These are phyloP conservation scores for Boletus insuetus DNA, from an alignment of 768 basidiomycete genomes.

Conservation along the genomic window DNA sequence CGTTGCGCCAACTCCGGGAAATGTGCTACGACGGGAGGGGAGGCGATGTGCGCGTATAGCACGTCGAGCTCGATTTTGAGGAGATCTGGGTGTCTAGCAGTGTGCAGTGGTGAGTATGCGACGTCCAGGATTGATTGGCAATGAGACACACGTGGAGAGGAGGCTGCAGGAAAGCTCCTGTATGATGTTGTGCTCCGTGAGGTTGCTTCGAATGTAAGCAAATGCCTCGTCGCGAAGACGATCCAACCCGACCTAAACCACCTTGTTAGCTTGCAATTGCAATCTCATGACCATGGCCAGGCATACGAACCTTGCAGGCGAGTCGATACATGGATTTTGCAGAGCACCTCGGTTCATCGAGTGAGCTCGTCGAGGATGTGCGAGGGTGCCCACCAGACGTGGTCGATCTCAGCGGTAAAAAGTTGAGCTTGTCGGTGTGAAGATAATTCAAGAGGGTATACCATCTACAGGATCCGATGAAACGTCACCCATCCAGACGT, in stretches of 20 bases:
- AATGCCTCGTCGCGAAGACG: slow-evolving; percentile 15
- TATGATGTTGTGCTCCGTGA: slow-evolving; percentile 25
- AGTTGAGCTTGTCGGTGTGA: slow-evolving; percentile 35
- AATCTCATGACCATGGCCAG: too few species aligned
- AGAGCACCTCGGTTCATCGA: slow-evolving; percentile 29
- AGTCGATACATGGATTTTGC: slow-evolving; percentile 47
- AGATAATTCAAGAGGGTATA: slow-evolving; percentile 39
- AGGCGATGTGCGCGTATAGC: slow-evolving; percentile 3
- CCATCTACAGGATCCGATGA: slow-evolving; percentile 26
- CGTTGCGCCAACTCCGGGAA: slow-evolving; percentile 12
- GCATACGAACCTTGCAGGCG: slow-evolving; percentile 34
- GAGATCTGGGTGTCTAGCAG: slow-evolving; percentile 8
- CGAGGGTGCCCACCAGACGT: background rate
- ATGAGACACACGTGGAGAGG: slow-evolving; percentile 11
- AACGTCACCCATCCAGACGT: too few species aligned
- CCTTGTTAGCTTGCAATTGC: background rate
- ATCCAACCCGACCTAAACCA: slow-evolving; percentile 19
- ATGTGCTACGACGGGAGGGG: slow-evolving; percentile 1
- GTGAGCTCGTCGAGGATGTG: slow-evolving; percentile 1
- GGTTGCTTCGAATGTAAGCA: slow-evolving; percentile 10
- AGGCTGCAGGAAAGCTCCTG: slow-evolving; percentile 21
- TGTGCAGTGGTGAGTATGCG: background rate
- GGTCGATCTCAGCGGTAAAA: slow-evolving; percentile 28
- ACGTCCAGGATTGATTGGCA: background rate
- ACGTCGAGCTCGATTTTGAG: slow-evolving; percentile 17